These are phyloP conservation scores for Aspergillus egyptiacus DNA, from an alignment of 495 filamentous ascomycete genomes.

Conservation along the genomic window DNA sequence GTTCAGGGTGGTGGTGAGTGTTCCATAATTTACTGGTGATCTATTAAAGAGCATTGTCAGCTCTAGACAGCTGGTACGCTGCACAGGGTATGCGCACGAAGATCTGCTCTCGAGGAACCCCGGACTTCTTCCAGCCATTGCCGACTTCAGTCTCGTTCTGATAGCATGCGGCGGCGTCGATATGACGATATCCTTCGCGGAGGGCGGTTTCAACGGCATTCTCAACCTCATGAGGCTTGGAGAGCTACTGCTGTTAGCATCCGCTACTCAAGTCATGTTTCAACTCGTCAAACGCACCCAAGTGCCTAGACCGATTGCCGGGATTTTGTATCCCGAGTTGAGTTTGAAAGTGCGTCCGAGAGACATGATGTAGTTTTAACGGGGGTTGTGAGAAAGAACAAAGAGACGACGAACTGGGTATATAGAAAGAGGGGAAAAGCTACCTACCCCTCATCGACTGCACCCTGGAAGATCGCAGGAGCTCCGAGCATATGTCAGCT, in stretches of 20 bases:
- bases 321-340: slow-evolving; percentile 37
- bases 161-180: slow-evolving; percentile 34
- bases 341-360: slow-evolving; percentile 35
- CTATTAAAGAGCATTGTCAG: slow-evolving; percentile 4
- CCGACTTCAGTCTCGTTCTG: slow-evolving; percentile 42
- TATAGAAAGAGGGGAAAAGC: slow-evolving; percentile 1
- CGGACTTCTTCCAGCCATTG: slow-evolving; percentile 37
- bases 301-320: slow-evolving; percentile 31
- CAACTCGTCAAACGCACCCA: slow-evolving; percentile 21
- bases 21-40: slow-evolving; percentile 44
- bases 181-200: slow-evolving; percentile 44
- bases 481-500: background rate
- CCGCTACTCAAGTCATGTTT: background rate
- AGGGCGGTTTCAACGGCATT: slow-evolving; percentile 44
- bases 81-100: slow-evolving; percentile 27
- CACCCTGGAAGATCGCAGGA: background rate
- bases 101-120: slow-evolving; percentile 36
- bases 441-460: slow-evolving; percentile 12
- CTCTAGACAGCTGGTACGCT: background rate
- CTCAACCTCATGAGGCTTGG: slow-evolving; percentile 44
- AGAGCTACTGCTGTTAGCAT: slow-evolving; percentile 29
- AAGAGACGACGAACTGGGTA: background rate
- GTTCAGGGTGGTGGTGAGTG: slow-evolving; percentile 38
- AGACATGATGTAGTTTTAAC: slow-evolving; percentile 23
- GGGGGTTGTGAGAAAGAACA: background rate